Evolutionary conservation across 2,329 filamentous ascomycete species (phyloP).

Genomic region (Verticillium tricorpus): DNA sequence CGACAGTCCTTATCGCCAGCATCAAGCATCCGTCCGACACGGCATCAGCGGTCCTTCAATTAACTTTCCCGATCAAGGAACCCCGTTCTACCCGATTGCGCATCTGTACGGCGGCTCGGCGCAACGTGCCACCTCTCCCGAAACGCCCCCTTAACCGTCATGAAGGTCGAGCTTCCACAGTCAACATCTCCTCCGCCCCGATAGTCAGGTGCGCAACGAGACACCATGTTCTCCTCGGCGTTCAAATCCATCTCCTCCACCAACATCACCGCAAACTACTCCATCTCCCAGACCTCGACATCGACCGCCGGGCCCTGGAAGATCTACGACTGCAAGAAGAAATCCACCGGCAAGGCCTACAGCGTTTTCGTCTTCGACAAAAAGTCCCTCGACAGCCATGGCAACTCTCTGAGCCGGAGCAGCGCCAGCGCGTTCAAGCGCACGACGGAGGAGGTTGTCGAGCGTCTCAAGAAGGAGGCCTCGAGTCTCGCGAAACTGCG

Average conservation of each 20-base stretch:
- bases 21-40: background rate
- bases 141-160: constrained; percentile 8
- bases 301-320: constrained; percentile 90
- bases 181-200: constrained; percentile 8
- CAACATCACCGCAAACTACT: constrained; percentile 91
- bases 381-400: constrained; percentile 72
- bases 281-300: constrained; percentile 69
- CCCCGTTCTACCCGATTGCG: background rate
- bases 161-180: constrained; percentile 13
- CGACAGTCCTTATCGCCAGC: background rate
- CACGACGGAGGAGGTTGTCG: constrained; percentile 82
- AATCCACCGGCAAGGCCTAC: constrained; percentile 81
- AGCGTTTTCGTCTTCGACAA: constrained; percentile 95
- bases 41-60: background rate
- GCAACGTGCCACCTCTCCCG: constrained; percentile 5
- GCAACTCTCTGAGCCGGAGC: constrained; percentile 56
- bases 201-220: background rate
- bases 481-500: constrained; percentile 81
- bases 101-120: constrained; percentile 4
- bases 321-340: constrained; percentile 96
- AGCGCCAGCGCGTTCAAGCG: constrained; percentile 70
- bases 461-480: constrained; percentile 87
- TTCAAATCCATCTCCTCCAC: constrained; percentile 87
- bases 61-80: background rate
- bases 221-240: constrained; percentile 83